Base-by-base conservation (phyloP, 108 stramenopile species). In the Stephanodiscus triporus region DNA sequence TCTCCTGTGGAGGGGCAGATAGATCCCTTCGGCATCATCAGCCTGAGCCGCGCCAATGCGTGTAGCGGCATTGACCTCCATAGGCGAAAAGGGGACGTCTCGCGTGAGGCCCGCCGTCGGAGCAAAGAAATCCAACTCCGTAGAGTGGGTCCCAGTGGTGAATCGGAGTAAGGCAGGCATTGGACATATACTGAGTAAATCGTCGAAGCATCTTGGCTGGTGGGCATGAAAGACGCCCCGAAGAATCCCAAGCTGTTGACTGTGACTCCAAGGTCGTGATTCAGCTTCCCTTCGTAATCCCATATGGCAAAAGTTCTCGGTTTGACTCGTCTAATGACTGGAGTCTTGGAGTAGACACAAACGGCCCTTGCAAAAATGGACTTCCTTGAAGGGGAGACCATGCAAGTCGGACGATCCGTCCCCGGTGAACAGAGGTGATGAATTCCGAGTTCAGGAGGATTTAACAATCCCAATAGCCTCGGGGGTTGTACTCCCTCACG, bases 271-370 rank as follows among this genome's bases (percentile, higher is more conserved):
- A 7, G 2, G 26, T 13, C 49, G 14, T 13, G 10, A 36, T 23
- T 30, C 9, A 34, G 7, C 40, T 67, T 55, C 66, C 66, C 66
- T 10, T 26, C 51, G 16, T 67, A 67, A 34, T 67, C 66, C 66
- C 66, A 67, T 19, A 67, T 67, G 9, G 47, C 66, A 16, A 13
- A 2, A 67, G 53, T 30, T 50, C 66, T 4, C 19, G 16, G 23
- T 13, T 16, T 67, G 17, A 67, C 51, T 48, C 26, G 16, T 16
- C 66, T 26, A 19, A 67, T 45, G 11, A 67, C 47, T 4, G 16
- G n/a, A n/a, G n/a, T n/a, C n/a, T n/a, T n/a, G n/a, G n/a, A n/a
- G n/a, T n/a, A n/a, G n/a, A n/a, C n/a, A n/a, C 47, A 50, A 10
- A n/a, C 2, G 17, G 53, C 66, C 26, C 36, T 24, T 32, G 32